Evolutionary conservation across 208 protist species (phyloP), one percentile per base, ranked within the genome.

Genomic region (Novymonas esmeraldas): DNA sequence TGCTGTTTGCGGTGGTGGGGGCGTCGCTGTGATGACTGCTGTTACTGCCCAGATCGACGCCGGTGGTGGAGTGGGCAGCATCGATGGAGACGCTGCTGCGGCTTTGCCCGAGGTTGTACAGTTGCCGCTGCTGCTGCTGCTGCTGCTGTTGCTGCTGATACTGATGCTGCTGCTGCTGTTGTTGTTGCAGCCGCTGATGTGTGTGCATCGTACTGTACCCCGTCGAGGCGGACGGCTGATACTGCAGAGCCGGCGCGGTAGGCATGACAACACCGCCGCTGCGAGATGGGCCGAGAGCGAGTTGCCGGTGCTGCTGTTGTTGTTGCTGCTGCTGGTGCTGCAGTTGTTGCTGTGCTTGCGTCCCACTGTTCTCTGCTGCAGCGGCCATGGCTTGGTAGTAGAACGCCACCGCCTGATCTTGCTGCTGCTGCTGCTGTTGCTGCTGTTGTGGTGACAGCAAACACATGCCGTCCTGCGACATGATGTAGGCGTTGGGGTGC

Each of bases 61-160:
- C 14, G 51, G n/a, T 10, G 24, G 38, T 24, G 6, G 56, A 20
- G 56, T 24, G 22, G 55, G 22, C 31, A 14, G n/a, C 28, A 34
- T 46, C 38, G 22, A 14, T 20, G 2, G 20, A 34, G 39, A 26
- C 26, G 13, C 24, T 46, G 6, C 16, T 22, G 26, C n/a, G n/a
- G n/a, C n/a, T n/a, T n/a, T n/a, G n/a, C n/a, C n/a, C n/a, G n/a
- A n/a, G n/a, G n/a, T n/a, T n/a, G n/a, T n/a, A n/a, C n/a, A n/a
- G n/a, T n/a, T 46, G 39, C 26, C 26, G 36, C 26, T 31, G 29
- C 10, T 31, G 28, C 34, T 70, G 63, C 39, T 49, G 62, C 41
- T 63, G 69, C 54, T 77, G 64, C 48, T 71, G 71, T 26, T 73
- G 73, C 41, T 67, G 72, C 34, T 67, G 58, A 18, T 71, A 66